Base-by-base conservation (phyloP, 108 stramenopile genomes). In the Skeletonema potamos region DNA sequence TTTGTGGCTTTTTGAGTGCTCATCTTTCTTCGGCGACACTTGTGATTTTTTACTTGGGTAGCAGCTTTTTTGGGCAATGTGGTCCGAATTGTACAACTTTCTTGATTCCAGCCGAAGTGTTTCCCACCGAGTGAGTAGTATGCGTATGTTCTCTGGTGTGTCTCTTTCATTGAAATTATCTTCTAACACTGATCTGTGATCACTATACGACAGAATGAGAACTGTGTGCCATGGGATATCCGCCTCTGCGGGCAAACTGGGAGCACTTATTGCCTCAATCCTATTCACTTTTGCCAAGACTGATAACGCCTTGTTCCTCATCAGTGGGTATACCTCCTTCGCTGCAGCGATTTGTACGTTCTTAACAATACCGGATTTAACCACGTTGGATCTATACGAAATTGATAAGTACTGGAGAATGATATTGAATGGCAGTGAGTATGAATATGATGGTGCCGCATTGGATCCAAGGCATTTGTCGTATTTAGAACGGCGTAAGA, bases 1-100 rank as follows among this genome's bases (percentile, higher is more conserved):
- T 62, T 9, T 86, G 85, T 68, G 91, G 86, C 7, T 74, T 75
- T 55, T 46, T 83, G 11, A 81, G 62, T 33, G 82, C 85, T 6
- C 41, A 62, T 11, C 68, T 89, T 13, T 74, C 82, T 8, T 71
- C 84, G 7, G 33, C 41, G n/a, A 68, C 69, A 77, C 54, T 87
- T 59, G 72, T 92, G 2, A 26, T 71, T 10, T 66, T 92, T 46
- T 92, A 92, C 66, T 73, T 89, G 44, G 74, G 70, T 28, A 78
- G 79, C 37, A 83, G 85, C 15, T 89, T 92, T 72, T 86, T 89
- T 61, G 91, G 91, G 4, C 88, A 92, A 56, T 75, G 87, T 15
- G 91, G 88, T 12, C 91, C 91, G 13, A 92, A 92, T 46, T 84
- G 81, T 27, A 92, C 91, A 11, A 92, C 91, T 10, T 90, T 88